These are phyloP conservation scores for Circinella minor DNA, from an alignment of 371 early-diverging fungal species.

Conservation along the genomic window DNA sequence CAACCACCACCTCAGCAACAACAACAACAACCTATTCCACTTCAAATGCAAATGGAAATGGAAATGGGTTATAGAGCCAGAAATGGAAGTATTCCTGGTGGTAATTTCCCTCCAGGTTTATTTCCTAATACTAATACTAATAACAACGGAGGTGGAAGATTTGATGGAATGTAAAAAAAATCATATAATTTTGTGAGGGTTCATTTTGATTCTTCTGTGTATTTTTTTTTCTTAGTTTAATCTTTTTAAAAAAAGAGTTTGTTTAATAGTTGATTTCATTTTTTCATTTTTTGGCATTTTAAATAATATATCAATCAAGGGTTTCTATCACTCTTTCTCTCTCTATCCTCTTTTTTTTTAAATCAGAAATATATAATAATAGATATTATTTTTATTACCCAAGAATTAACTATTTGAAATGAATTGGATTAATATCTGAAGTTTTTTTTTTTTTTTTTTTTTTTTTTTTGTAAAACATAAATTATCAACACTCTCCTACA, in stretches of 20 bases:
- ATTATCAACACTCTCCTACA: too few species aligned
- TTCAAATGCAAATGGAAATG: conserved; percentile 20
- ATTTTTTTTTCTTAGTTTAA: background rate
- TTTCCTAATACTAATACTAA: conserved; percentile 14
- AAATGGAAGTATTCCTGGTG: conserved; percentile 7
- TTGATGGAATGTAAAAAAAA: conserved; percentile 14
- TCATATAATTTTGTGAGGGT: background rate
- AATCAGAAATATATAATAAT: too few species aligned
- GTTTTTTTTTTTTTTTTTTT: too few species aligned
- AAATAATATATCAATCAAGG: too few species aligned
- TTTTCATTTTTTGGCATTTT: background rate
- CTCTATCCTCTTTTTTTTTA: too few species aligned
- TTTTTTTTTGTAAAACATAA: too few species aligned
- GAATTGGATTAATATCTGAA: too few species aligned
- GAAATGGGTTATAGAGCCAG: conserved; percentile 19
- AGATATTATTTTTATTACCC: too few species aligned
- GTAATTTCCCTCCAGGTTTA: conserved; percentile 23
- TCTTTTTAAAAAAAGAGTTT: background rate
- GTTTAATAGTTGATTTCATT: too few species aligned
- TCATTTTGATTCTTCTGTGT: background rate
- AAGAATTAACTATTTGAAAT: too few species aligned
- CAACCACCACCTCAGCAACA: conserved; percentile 7
- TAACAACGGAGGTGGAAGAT: conserved; percentile 2
- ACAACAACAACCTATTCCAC: conserved; percentile 22
- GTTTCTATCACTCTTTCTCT: too few species aligned